Evolutionary conservation across 352 stramenopile species (phyloP), one percentile per base, ranked within the genome.

Genomic region (Phytophthora citrophthora): DNA sequence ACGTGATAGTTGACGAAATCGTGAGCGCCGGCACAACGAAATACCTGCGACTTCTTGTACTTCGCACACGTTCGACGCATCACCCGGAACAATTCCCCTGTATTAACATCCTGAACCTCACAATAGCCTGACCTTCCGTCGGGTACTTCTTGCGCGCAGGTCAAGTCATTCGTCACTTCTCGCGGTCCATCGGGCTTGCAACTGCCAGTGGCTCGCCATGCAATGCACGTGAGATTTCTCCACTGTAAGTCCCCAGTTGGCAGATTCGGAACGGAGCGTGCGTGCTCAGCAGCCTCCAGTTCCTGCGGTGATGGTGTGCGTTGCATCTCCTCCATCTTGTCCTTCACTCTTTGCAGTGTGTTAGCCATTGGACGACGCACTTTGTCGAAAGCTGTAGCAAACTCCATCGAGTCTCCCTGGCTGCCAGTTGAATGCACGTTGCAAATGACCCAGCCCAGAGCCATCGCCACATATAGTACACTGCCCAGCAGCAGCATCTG

Each of bases 1-100:
- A 66, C 31, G 5, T 64, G 56, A 59, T 88, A 90, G 49, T 90
- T 89, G 10, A 77, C 66, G 62, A 92, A 92, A 23, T 79, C 57
- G 4, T 52, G 53, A 18, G 81, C 81, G 16, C 81, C 67, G 11
- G 62, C 53, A 41, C 83, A 92, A 9, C 55, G 72, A 38, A 89
- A 76, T 1, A 54, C 56, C 10, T 61, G 46, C 77, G 55, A 16
- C 54, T 26, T n/a, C 61, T 74, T 47, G 83, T 51, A 27, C 15
- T 72, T 81, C 8, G 71, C 65, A 24, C 83, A 90, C 15, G 76
- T 74, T 13, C 77, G 76, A 40, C 82, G 62, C 83, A 89, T 90
- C 24, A 88, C 81, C 15, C 75, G 77, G 24, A 89, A 86, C 24
- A 70, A 56, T 47, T 88, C 70, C 27, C 64, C 54, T 2, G 79